Percentiles rank a stretch among this genome's conserved stretches.
These are phyloP conservation scores for Orbilia ellipsospora DNA, from an alignment of 2,329 filamentous ascomycete species.

Conservation along the genomic window DNA sequence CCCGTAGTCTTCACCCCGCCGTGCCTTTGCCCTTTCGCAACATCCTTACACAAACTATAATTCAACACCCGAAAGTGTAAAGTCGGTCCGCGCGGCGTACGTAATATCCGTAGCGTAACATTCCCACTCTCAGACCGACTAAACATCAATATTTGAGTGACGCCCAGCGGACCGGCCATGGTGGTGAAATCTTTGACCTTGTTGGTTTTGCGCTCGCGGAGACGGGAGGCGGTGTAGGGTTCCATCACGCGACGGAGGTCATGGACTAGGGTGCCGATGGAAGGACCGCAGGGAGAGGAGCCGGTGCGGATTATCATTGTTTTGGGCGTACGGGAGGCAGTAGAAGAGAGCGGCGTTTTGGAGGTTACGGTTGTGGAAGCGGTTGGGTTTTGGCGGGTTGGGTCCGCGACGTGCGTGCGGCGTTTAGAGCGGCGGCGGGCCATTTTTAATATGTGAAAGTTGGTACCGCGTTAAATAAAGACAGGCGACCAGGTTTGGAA, in stretches of 20 bases:
- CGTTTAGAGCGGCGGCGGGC: conserved; percentile 85
- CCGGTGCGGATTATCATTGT: conserved; percentile 99
- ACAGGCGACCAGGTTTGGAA: conserved; percentile 24
- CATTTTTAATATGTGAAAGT: conserved; percentile 67
- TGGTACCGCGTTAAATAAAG: background rate
- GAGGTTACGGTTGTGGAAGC: conserved; percentile 64
- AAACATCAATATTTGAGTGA: conserved; percentile 92
- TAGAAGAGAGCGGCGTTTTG: conserved; percentile 71
- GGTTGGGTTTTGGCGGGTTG: conserved; percentile 68
- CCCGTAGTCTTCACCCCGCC: conserved; percentile 71
- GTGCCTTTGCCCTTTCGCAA: conserved; percentile 75
- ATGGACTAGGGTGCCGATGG: conserved; percentile 87
- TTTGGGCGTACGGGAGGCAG: conserved; percentile 77
- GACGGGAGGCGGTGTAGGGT: conserved; percentile 85
- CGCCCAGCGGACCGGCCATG: conserved; percentile 93
- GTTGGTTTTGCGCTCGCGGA: conserved; percentile 91
- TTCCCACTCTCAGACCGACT: conserved; percentile 90
- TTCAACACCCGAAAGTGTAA: conserved; percentile 94
- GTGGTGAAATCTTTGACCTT: conserved; percentile 89
- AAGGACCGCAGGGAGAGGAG: conserved; percentile 90
- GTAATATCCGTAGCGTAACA: conserved; percentile 86
- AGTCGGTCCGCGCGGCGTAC: conserved; percentile 90
- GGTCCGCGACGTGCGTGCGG: conserved; percentile 79
- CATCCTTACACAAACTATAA: conserved; percentile 92
- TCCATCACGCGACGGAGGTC: conserved; percentile 96